These are phyloP conservation scores for Podila horticola DNA, from an alignment of 192 early-diverging fungal genomes.

Conservation along the genomic window DNA sequence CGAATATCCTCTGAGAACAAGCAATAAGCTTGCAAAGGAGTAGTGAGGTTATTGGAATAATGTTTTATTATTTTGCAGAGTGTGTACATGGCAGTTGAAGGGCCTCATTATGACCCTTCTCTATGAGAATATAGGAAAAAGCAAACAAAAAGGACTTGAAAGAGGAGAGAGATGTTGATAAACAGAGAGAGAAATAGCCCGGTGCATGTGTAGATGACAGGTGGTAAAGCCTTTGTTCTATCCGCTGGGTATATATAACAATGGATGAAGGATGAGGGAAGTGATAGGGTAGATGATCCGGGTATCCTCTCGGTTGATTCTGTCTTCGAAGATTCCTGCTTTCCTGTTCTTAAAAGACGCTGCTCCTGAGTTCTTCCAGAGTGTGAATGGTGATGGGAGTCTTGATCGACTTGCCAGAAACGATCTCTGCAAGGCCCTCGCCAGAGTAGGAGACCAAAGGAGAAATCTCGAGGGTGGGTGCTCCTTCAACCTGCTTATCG, in stretches of 20 bases:
- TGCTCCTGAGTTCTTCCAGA: slow-evolving; percentile 32
- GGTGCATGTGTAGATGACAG: too few relatives aligned
- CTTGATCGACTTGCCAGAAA: slow-evolving; percentile 75
- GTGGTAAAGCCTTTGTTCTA: background rate
- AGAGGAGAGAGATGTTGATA: too few relatives aligned
- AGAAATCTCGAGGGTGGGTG: slow-evolving; percentile 82
- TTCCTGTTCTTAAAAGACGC: slow-evolving; percentile 18
- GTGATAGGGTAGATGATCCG: background rate
- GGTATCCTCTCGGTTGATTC: background rate
- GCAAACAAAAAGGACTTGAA: too few relatives aligned
- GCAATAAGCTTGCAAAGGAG: too few relatives aligned
- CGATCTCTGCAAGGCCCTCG: slow-evolving; percentile 84
- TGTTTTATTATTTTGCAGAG: too few relatives aligned
- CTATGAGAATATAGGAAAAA: too few relatives aligned
- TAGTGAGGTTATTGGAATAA: too few relatives aligned
- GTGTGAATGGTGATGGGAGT: slow-evolving; percentile 55
- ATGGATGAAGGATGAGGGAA: background rate
- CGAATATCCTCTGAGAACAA: too few relatives aligned
- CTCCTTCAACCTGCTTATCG: slow-evolving; percentile 52
- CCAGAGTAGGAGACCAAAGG: slow-evolving; percentile 92
- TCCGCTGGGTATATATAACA: slow-evolving; percentile 5
- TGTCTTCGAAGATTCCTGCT: background rate
- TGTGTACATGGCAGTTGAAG: too few relatives aligned
- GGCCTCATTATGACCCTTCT: too few relatives aligned
- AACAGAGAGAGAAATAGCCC: too few relatives aligned